These are phyloP conservation scores for Cladosporium sp. DNA, from an alignment of 2,329 filamentous ascomycete species.

Conservation along the genomic window DNA sequence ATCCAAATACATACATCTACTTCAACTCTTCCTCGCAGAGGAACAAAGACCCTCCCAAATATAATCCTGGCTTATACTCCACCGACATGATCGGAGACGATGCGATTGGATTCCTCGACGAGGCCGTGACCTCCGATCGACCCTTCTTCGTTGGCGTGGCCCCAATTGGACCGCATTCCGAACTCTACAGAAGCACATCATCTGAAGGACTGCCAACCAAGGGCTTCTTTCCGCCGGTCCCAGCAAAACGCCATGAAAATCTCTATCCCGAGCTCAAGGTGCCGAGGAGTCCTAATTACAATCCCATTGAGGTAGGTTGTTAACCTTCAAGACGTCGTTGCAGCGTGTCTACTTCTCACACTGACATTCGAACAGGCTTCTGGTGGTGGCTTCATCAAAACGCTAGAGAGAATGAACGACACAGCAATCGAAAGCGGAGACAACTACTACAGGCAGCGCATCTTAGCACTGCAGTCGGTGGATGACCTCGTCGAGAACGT, in stretches of 20 bases:
- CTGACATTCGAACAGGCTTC: neutral
- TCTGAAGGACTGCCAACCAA: neutral
- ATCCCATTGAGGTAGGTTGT: neutral
- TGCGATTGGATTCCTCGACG: neutral
- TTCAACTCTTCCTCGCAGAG: neutral
- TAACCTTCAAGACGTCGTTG: neutral
- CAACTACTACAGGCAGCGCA: neutral
- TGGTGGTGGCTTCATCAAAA: neutral
- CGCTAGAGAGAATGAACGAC: neutral
- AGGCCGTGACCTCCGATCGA: neutral
- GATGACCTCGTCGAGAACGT: neutral
- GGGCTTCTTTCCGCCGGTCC: neutral
- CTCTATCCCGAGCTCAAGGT: neutral
- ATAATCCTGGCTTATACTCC: neutral
- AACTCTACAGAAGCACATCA: neutral
- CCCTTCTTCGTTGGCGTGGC: neutral
- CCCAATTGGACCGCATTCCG: neutral
- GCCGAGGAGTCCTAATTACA: neutral
- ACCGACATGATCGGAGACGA: neutral
- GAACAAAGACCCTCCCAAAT: neutral
- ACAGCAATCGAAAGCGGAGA: neutral
- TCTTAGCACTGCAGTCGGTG: neutral
- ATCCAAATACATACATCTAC: neutral
- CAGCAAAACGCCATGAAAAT: neutral
- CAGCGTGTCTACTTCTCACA: neutral